phyloP scores from a whole-genome alignment of 345 rosid genomes.

The Eucalyptus curtisii region DNA sequence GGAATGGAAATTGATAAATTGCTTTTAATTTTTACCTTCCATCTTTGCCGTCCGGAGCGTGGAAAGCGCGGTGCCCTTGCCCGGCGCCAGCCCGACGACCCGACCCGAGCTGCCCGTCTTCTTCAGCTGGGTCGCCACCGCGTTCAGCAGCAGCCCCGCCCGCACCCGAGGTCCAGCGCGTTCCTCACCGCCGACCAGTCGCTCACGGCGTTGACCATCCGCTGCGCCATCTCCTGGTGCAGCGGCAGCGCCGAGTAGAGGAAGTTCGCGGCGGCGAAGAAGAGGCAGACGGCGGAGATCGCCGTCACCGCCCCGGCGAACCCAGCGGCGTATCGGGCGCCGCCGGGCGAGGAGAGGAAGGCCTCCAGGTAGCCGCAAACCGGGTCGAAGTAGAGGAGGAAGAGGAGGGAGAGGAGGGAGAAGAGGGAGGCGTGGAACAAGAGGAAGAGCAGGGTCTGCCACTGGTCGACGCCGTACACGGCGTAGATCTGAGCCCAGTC shows the following conservation, averaged over 20 bases:
- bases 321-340: constrained; percentile 64
- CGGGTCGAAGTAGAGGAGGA: constrained; percentile 63
- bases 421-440: constrained; percentile 55
- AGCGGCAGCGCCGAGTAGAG: constrained; percentile 74
- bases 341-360: constrained; percentile 26
- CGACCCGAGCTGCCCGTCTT: constrained; percentile 92
- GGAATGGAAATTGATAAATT: not conserved
- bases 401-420: constrained; percentile 45
- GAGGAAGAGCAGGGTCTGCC: constrained; percentile 75
- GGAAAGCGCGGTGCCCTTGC: constrained; percentile 62
- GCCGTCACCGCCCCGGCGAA: constrained; percentile 72
- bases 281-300: constrained; percentile 62
- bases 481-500: constrained; percentile 98
- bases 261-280: constrained; percentile 78
- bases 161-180: constrained; percentile 92
- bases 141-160: constrained; percentile 70
- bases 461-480: constrained; percentile 88
- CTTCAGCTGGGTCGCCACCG: constrained; percentile 94
- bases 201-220: constrained; percentile 69
- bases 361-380: constrained; percentile 40
- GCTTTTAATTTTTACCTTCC: constrained; percentile 44
- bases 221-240: constrained; percentile 81
- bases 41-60: constrained; percentile 85
- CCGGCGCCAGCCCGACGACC: constrained; percentile 87
- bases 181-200: constrained; percentile 94